These are phyloP conservation scores for Penicillium concentricum DNA, from an alignment of 2,329 filamentous ascomycete species.

Conservation along the genomic window DNA sequence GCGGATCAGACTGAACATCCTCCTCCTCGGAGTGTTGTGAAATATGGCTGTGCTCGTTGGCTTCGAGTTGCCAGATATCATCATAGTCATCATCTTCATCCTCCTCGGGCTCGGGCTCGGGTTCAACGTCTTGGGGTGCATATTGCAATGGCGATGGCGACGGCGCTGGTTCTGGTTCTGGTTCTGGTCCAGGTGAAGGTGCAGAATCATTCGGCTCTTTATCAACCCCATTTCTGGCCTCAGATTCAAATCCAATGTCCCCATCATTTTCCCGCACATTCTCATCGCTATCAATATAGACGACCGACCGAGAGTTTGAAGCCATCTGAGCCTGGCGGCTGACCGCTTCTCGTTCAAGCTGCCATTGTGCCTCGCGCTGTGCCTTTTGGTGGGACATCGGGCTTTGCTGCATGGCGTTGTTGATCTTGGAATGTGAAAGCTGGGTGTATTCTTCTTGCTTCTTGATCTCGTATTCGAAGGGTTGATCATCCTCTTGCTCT, in stretches of 20 bases:
- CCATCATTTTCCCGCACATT: constrained; percentile 15
- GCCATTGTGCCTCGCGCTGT: constrained; percentile 43
- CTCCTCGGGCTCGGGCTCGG: constrained; percentile 15
- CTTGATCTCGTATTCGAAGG: constrained; percentile 3
- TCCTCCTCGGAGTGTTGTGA: constrained; percentile 30
- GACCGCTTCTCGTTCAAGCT: constrained; percentile 45
- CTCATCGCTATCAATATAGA: constrained; percentile 46
- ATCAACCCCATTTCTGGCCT: neutral
- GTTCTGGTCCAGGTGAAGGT: constrained; percentile 2
- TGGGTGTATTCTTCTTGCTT: neutral
- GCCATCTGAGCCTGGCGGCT: constrained; percentile 46
- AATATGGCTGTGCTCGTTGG: constrained; percentile 37
- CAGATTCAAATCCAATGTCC: neutral
- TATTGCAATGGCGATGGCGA: neutral
- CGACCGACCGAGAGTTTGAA: constrained; percentile 40
- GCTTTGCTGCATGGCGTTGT: neutral
- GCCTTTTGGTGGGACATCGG: neutral
- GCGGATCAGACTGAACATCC: constrained; percentile 18
- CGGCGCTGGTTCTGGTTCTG: neutral
- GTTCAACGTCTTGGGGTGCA: neutral
- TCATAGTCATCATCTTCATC: constrained; percentile 40
- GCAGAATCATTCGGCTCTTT: constrained; percentile 14
- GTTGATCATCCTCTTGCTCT: constrained; percentile 4
- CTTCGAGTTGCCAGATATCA: constrained; percentile 51
- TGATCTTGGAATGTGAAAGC: neutral